Evolutionary conservation across 768 basidiomycete species (phyloP), one percentile per base, ranked within the genome.

Genomic region (Coprinopsis sp.): DNA sequence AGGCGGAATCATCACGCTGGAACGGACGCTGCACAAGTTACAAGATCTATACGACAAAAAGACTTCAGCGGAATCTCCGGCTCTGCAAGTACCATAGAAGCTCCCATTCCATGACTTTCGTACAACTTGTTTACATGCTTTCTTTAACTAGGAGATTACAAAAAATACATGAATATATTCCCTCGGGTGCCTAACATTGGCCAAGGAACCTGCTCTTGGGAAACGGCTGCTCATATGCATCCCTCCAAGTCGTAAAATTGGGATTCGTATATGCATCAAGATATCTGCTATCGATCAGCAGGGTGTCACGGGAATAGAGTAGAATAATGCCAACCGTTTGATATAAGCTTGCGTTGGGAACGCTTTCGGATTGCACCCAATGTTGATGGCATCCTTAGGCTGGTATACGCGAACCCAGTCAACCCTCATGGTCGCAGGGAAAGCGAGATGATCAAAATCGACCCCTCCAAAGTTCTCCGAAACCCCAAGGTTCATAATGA

Each of bases 371-470:
- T 88, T 83, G 59, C 93, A 97, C 13, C 93, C 92, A 42, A 91
- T 73, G 60, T 92, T 94, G 47, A 79, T 72, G 24, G 73, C 60
- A 51, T 78, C 63, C 57, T 74, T 69, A 2, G 79, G 79, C 60
- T 96, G 94, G 64, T 96, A 98, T 6, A 98, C 88, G 19, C 94
- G 80, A 45, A 97, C 80, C 68, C 85, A 96, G 60, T 96, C 91
- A 33, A 95, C 71, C 38, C 68, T 71, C 88, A 96, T 83, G 2
- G 58, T 69, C 3, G 82, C 64, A 6, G 92, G 91, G 67, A 90
- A 92, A 14, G 66, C 68, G 18, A 95, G 68, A 49, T 84, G 71
- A 14, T 75, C 64, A 40, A 89, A 72, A 66, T 96, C 84, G 41
- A 93, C 80, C 3, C 63, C 38, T 8, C 74, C 73, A 28, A 96